These are phyloP conservation scores for Candida xiaguanensis DNA, from an alignment of 805 yeast genomes.

Conservation along the genomic window DNA sequence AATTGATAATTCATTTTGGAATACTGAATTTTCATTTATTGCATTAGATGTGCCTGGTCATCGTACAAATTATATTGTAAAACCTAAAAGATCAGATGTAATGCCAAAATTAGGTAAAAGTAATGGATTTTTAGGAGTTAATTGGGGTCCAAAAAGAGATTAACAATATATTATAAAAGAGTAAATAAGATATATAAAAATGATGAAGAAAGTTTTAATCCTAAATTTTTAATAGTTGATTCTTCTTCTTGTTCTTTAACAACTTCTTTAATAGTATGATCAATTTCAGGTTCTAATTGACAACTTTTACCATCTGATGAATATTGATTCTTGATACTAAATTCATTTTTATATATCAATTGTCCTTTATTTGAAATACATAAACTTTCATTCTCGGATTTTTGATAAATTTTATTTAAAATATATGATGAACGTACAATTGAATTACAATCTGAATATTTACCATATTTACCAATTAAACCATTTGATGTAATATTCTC, in stretches of 20 bases:
- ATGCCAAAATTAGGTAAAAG: slow-evolving; percentile 31
- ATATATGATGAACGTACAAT: slow-evolving; percentile 39
- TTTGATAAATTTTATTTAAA: slow-evolving; percentile 30
- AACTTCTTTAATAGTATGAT: neutral
- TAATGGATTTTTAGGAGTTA: slow-evolving; percentile 73
- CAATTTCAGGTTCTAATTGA: slow-evolving; percentile 4
- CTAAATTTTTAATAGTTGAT: no score
- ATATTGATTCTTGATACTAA: slow-evolving; percentile 15
- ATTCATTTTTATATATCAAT: slow-evolving; percentile 13
- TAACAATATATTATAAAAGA: slow-evolving; percentile 7
- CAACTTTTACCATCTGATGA: slow-evolving; percentile 26
- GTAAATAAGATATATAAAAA: slow-evolving; percentile 2
- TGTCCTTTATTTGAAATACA: slow-evolving; percentile 24
- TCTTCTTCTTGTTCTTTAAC: slow-evolving; percentile 1
- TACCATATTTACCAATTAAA: slow-evolving; percentile 37
- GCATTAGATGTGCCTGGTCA: slow-evolving; percentile 74
- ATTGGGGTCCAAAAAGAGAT: slow-evolving; percentile 79
- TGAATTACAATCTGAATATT: slow-evolving; percentile 36
- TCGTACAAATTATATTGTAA: slow-evolving; percentile 63
- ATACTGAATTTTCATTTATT: slow-evolving; percentile 67
- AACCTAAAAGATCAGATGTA: slow-evolving; percentile 50
- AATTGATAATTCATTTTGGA: slow-evolving; percentile 59
- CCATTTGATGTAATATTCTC: slow-evolving; percentile 34
- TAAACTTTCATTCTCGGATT: slow-evolving; percentile 14
- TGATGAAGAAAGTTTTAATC: no score